Evolutionary conservation across 768 basidiomycete genomes (phyloP), one percentile per base, ranked within the genome.

Genomic region (Termitomyces sp.): DNA sequence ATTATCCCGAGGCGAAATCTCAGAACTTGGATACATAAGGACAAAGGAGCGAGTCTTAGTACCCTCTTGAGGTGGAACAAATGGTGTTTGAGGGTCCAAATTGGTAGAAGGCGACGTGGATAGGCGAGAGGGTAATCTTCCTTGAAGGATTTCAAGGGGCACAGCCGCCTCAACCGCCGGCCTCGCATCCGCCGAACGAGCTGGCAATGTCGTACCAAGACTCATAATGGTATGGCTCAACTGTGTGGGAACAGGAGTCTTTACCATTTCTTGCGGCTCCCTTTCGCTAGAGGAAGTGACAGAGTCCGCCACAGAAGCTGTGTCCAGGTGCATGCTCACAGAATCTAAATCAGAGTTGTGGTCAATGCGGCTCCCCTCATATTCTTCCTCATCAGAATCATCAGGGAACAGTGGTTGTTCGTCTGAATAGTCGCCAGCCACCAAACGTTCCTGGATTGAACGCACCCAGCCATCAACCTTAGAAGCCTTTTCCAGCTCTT

Each of bases 391-490:
- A 24, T 78, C 76, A 55, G 81, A 81, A 37, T 68, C 67, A 33
- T 79, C 76, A 54, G 80, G 80, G 65, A 82, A 84, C 37, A 80
- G 73, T n/a, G 85, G 80, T n/a, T 70, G 77, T 58, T 86, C 87
- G 63, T 84, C 73, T 3, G 79, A 78, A 68, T 87, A 87, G 62
- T 87, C 86, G 0, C 86, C 86, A 20, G 79, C 80, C 8, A 77
- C 80, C 70, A 88, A 74, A 31, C 91, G 80, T 53, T 86, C 81
- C 64, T 83, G 84, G 36, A 93, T 87, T 12, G 81, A 81, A 61
- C 82, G 81, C 50, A 93, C 84, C 92, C 92, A 93, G 3, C 85
- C 84, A 67, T 93, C 86, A 4, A 95, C 90, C 69, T 93, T 92
- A 50, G 79, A 78, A 37, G 81, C 81, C 65, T 87, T 91, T 63